Evolutionary conservation across 1,284 basidiomycete genomes (phyloP).

Genomic region (Ceratobasidium sp.): DNA sequence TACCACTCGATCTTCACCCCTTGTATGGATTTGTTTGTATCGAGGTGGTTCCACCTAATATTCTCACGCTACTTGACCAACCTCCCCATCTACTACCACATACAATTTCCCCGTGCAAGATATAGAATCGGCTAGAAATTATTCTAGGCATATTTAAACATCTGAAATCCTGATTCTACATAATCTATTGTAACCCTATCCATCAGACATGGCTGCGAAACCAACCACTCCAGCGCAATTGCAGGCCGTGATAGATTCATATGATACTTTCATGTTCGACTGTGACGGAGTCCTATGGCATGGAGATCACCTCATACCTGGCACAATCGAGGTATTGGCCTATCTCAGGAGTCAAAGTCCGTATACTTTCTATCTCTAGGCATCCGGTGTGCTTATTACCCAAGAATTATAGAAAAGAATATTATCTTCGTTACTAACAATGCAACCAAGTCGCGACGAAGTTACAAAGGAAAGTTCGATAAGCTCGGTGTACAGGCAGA

Average conservation of each 20-base stretch:
- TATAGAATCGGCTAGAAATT: background rate
- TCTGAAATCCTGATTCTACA: background rate
- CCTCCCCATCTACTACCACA: background rate
- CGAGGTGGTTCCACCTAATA: too few relatives aligned
- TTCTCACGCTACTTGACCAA: slow-evolving; percentile 9
- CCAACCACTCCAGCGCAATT: slow-evolving; percentile 24
- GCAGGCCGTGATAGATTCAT: slow-evolving; percentile 68
- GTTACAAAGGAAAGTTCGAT: slow-evolving; percentile 92
- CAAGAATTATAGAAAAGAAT: slow-evolving; percentile 70
- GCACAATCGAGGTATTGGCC: slow-evolving; percentile 74
- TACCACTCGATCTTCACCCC: too few relatives aligned
- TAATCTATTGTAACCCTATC: background rate
- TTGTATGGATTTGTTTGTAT: too few relatives aligned
- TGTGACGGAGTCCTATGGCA: slow-evolving; percentile 97
- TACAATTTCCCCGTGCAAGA: too few relatives aligned
- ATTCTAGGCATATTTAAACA: background rate
- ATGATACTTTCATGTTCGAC: slow-evolving; percentile 95
- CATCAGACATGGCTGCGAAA: slow-evolving; percentile 16
- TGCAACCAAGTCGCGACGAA: slow-evolving; percentile 89
- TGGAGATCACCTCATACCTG: slow-evolving; percentile 81
- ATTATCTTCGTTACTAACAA: slow-evolving; percentile 98
- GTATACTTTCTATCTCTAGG: slow-evolving; percentile 46
- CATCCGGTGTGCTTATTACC: background rate
- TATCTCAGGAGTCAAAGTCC: slow-evolving; percentile 69
- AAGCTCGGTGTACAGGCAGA: slow-evolving; percentile 84